A percentile compares a stretch with the other conserved stretches of the same genome.
Evolutionary conservation across 371 early-diverging fungal species (phyloP).

Genomic region (Mortierella sp.): DNA sequence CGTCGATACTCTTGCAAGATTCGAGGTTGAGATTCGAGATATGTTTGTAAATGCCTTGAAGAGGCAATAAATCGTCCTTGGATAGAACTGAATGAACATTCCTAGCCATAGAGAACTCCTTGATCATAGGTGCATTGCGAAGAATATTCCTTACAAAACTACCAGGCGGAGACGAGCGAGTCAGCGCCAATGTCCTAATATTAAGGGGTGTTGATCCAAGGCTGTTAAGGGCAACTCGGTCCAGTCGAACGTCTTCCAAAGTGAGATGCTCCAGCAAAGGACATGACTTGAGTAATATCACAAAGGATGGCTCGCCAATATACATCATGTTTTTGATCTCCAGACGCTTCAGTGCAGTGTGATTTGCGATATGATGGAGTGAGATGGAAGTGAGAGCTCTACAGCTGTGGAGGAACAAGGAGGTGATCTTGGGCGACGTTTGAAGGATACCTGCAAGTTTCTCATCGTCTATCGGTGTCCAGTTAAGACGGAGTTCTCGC

Average conservation of each 20-base stretch:
- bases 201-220: constrained; percentile 19
- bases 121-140: constrained; percentile 27
- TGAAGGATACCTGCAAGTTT: constrained; percentile 22
- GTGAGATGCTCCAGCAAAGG: constrained; percentile 30
- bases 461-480: constrained; percentile 30
- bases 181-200: constrained; percentile 24
- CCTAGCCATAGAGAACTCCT: constrained; percentile 44
- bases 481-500: constrained; percentile 37
- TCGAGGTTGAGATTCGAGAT: constrained; percentile 35
- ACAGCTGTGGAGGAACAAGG: constrained; percentile 37
- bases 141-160: constrained; percentile 35
- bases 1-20: constrained; percentile 39
- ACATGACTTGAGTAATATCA: constrained; percentile 22
- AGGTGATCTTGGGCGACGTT: constrained; percentile 37
- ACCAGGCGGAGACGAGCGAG: constrained; percentile 43
- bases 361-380: constrained; percentile 14
- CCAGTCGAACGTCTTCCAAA: constrained; percentile 38
- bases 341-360: constrained; percentile 17
- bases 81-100: constrained; percentile 21
- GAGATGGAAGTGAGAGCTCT: constrained; percentile 23
- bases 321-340: constrained; percentile 43
- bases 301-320: constrained; percentile 27
- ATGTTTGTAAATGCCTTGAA: constrained; percentile 15
- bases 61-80: constrained; percentile 23
- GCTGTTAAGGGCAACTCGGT: constrained; percentile 20